Base-by-base conservation (phyloP, 331 rosid species). In the Quercus phellos region DNA sequence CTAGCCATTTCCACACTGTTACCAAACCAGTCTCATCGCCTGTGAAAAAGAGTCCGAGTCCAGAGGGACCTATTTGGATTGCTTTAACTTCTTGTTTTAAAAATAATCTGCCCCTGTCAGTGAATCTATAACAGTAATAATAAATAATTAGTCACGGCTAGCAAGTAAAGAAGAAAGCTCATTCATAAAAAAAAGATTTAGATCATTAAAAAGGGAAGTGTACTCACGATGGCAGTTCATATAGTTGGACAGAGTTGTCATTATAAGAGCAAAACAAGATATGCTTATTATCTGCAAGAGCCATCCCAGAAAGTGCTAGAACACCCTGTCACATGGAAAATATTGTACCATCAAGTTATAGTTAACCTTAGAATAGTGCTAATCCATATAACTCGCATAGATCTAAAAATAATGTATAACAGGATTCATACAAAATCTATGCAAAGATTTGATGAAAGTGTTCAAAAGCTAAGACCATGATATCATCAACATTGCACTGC, bases 191-290 rank as follows among this genome's bases (percentile, higher is more conserved):
- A 12, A 4, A 8, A 61, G 64, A 12, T 27, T 29, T 13, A 10
- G 19, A 4, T 11, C 19, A 43, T 35, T 30, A 11, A 64, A 50
- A 50, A 43, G 32, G 14, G 18, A 14, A 58, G 17, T 51, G 56
- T 24, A 89, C 87, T 84, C 64, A 86, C 87, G 79, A 85, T 74
- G 87, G 88, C 13, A 87, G 73, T 27, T 87, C 87, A 7, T 81
- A 83, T 35, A 83, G 10, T 18, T 19, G 54, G 26, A 89, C 85
- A 12, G 82, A 67, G 55, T 83, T 79, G 80, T 85, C 84, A 73
- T 7, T 56, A 21, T 73, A 54, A 0, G 85, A 87, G 80, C 70
- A 77, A 38, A 68, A 70, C 73, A 87, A 54, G 54, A 87, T 75
- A 3, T 32, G 89, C 21, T 83, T 85, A 0, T 0, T 67, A 22